Percentiles rank a stretch among this genome's conserved stretches.
Evolutionary conservation across 495 filamentous ascomycete species (phyloP).

Genomic region (Penicillium canariense): DNA sequence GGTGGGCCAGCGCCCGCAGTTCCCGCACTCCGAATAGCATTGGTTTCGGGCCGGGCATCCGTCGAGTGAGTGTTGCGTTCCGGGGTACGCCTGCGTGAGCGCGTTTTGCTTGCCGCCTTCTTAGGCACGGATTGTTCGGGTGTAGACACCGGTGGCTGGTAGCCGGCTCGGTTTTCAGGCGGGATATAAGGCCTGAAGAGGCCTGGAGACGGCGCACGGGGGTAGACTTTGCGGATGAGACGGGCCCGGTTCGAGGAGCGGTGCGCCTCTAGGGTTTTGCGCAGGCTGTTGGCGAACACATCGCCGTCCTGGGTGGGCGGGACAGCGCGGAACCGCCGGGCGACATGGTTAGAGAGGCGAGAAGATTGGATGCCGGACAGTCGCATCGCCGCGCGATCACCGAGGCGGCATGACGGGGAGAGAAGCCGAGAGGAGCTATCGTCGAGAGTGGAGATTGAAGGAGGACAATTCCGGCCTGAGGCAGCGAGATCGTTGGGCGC

Average conservation of each 20-base stretch:
- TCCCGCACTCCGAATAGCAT: conserved; percentile 21
- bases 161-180: conserved; percentile 20
- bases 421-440: conserved; percentile 1
- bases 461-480: too few relatives aligned
- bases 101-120: conserved; percentile 4
- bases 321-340: conserved; percentile 17
- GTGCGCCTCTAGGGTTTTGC: conserved; percentile 52
- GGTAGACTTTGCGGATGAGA: conserved; percentile 38
- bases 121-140: background rate
- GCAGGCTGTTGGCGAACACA: conserved; percentile 37
- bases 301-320: conserved; percentile 15
- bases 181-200: conserved; percentile 26
- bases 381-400: conserved; percentile 32
- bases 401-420: conserved; percentile 7
- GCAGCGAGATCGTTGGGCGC: too few relatives aligned
- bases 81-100: conserved; percentile 4
- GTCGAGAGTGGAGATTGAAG: too few relatives aligned
- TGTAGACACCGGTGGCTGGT: conserved; percentile 7
- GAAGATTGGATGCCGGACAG: conserved; percentile 13
- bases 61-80: background rate
- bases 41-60: background rate
- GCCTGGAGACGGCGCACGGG: conserved; percentile 9
- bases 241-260: conserved; percentile 45
- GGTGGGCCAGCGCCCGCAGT: background rate
- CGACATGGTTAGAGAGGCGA: conserved; percentile 13